Evolutionary conservation across 331 rosid species (phyloP).

Genomic region (Quercus phellos): DNA sequence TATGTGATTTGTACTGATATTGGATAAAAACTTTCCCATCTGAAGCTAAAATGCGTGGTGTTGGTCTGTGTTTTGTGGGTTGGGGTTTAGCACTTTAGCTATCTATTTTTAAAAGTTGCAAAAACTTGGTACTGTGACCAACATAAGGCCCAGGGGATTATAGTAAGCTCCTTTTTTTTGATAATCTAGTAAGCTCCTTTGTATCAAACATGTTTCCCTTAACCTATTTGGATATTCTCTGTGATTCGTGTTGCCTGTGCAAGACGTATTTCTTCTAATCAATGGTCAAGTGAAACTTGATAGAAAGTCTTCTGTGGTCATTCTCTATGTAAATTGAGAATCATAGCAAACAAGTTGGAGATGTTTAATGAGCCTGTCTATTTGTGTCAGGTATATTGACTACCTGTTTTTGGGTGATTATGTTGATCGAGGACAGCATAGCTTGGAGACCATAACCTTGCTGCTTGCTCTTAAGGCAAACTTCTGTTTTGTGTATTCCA

Average conservation of each 20-base stretch:
- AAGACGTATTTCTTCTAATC: conserved; percentile 12
- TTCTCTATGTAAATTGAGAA: conserved; percentile 2
- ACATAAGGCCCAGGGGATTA: background rate
- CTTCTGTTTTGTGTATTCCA: conserved; percentile 19
- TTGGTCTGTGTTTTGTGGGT: background rate
- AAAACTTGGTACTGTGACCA: background rate
- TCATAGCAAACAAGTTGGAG: background rate
- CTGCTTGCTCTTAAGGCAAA: conserved; percentile 96
- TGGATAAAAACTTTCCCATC: conserved; percentile 2
- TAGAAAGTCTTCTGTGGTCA: conserved; percentile 2
- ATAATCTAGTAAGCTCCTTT: background rate
- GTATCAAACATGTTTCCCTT: background rate
- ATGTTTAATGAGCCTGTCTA: conserved; percentile 22
- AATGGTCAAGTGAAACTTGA: conserved; percentile 13
- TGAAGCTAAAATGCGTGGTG: background rate
- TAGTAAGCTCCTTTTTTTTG: background rate
- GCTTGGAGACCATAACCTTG: conserved; percentile 97
- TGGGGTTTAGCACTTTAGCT: background rate
- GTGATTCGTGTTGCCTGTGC: conserved; percentile 15
- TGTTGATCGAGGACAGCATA: conserved; percentile 99
- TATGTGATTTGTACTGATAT: background rate
- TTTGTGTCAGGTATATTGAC: conserved; percentile 76
- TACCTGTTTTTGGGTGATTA: conserved; percentile 99
- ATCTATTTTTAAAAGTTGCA: conserved; percentile 4
- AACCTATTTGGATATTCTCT: conserved; percentile 4